phyloP scores from a whole-genome alignment of 108 stramenopile species.

The Cyclotella atomus region DNA sequence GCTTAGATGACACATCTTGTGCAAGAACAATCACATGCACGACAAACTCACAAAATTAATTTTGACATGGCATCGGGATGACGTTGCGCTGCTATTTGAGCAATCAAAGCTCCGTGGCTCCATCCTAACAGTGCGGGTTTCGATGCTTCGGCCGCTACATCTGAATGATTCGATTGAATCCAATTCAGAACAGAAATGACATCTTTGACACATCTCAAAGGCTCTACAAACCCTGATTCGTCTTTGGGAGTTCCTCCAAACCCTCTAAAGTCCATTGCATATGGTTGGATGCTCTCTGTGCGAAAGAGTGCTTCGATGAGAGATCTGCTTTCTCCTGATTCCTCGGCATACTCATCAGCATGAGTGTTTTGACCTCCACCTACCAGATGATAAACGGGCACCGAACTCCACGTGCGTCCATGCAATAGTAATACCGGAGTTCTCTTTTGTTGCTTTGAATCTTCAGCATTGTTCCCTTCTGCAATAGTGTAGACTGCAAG shows the following conservation, averaged over 20 bases:
- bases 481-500: constrained; percentile 78
- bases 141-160: neutral
- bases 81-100: constrained; percentile 81
- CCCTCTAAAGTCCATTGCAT: constrained; percentile 91
- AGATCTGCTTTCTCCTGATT: constrained; percentile 17
- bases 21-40: constrained; percentile 8
- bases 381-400: constrained; percentile 84
- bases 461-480: neutral
- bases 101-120: constrained; percentile 88
- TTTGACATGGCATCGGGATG: constrained; percentile 56
- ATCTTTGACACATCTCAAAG: constrained; percentile 76
- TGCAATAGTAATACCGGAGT: constrained; percentile 78
- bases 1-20: too few species aligned
- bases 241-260: constrained; percentile 87
- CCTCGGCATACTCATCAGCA: neutral
- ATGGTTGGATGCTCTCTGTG: constrained; percentile 64
- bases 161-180: constrained; percentile 50
- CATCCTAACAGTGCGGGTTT: constrained; percentile 72
- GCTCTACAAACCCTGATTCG: constrained; percentile 64
- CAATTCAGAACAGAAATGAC: constrained; percentile 78
- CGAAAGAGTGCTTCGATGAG: constrained; percentile 73
- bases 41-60: constrained; percentile 60
- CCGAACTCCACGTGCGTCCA: constrained; percentile 89
- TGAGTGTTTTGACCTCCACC: neutral
- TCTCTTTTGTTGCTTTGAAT: constrained; percentile 9